These are phyloP conservation scores for Claviceps purpurea DNA, from an alignment of 2,329 filamentous ascomycete genomes.

Conservation along the genomic window DNA sequence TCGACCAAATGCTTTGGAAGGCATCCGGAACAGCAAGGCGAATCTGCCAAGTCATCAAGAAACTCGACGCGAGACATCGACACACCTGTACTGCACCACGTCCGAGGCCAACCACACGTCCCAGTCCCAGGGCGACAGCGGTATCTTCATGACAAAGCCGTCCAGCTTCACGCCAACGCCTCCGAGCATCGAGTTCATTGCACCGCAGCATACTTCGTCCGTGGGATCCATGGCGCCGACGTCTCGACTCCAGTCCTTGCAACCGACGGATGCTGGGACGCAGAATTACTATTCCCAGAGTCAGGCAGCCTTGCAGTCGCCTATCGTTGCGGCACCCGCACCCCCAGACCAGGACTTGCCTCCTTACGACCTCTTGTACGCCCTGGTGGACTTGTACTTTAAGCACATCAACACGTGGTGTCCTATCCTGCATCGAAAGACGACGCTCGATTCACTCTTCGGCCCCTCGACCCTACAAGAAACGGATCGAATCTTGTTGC, in stretches of 20 bases:
- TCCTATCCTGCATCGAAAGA: conserved; percentile 75
- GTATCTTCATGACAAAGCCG: conserved; percentile 49
- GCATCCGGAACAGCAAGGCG: conserved; percentile 31
- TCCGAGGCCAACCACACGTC: conserved; percentile 37
- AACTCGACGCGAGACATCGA: conserved; percentile 34
- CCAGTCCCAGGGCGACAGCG: conserved; percentile 41
- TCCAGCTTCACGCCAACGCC: conserved; percentile 32
- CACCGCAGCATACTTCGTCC: conserved; percentile 27
- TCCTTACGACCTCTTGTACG: conserved; percentile 61
- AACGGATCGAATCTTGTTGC: conserved; percentile 67
- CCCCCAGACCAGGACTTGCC: conserved; percentile 51
- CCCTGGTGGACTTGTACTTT: conserved; percentile 63
- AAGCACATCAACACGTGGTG: conserved; percentile 76
- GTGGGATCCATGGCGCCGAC: conserved; percentile 26
- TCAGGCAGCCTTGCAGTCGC: background rate
- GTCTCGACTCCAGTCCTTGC: conserved; percentile 22
- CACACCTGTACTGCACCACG: conserved; percentile 33
- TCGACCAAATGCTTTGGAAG: conserved; percentile 21
- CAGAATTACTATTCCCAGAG: conserved; percentile 32
- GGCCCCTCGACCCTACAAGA: conserved; percentile 64
- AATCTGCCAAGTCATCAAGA: conserved; percentile 43
- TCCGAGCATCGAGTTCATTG: conserved; percentile 36
- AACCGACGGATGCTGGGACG: conserved; percentile 26
- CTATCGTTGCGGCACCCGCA: conserved; percentile 6
- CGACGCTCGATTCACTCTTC: conserved; percentile 71